Conservation (phyloP, 179 eudicot genomes). For the Drosera spatulata region DNA sequence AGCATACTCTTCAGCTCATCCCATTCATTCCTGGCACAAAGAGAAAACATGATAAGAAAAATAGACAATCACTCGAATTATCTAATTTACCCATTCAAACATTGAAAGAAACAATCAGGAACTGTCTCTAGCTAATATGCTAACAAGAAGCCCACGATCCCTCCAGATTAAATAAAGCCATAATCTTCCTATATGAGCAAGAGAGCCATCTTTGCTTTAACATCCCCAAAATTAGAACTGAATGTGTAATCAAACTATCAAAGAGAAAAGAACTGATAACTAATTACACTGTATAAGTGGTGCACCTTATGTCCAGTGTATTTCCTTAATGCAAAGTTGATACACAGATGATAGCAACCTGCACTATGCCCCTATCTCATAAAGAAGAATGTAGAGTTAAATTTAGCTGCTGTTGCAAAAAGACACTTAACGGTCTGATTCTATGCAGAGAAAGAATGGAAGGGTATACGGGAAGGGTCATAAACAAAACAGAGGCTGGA, state of each 20-base stretch:
- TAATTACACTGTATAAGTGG: too few species aligned
- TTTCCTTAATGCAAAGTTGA: too few species aligned
- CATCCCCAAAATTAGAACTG: too few species aligned
- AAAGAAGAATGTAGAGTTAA: too few species aligned
- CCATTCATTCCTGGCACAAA: conserved; percentile 53
- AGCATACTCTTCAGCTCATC: conserved; percentile 52
- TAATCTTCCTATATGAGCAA: background rate
- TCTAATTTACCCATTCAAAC: background rate
- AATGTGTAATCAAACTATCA: too few species aligned
- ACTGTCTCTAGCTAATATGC: background rate
- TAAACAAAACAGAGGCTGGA: background rate
- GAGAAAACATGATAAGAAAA: background rate
- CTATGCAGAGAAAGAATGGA: too few species aligned
- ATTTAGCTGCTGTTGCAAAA: too few species aligned
- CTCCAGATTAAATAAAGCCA: background rate
- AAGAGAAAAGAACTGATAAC: too few species aligned
- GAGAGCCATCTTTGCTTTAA: background rate
- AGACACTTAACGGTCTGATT: too few species aligned
- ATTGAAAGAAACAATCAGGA: background rate
- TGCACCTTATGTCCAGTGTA: too few species aligned
- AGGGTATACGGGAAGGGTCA: background rate
- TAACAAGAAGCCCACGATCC: background rate
- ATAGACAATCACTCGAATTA: background rate
- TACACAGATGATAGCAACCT: too few species aligned
- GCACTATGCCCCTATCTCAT: too few species aligned